These are phyloP conservation scores for Xanthoparmelia taractica DNA, from an alignment of 495 filamentous ascomycete species.

Conservation along the genomic window DNA sequence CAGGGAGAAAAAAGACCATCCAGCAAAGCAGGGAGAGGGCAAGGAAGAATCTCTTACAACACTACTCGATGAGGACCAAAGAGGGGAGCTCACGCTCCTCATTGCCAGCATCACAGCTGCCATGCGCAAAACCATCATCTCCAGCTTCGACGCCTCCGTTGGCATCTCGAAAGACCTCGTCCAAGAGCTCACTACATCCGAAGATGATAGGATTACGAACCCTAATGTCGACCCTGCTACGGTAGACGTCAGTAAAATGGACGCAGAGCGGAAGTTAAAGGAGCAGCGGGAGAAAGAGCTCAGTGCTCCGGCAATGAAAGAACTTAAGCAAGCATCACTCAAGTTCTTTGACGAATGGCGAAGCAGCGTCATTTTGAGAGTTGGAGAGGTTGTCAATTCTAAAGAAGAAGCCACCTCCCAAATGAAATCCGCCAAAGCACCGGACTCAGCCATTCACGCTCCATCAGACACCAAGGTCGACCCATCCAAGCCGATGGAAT, in stretches of 20 bases:
- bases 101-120: conserved; percentile 37
- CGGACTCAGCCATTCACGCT: conserved; percentile 14
- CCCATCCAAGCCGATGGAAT: conserved; percentile 15
- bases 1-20: background rate
- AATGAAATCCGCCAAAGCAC: conserved; percentile 15
- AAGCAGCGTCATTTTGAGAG: conserved; percentile 49
- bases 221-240: conserved; percentile 25
- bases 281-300: conserved; percentile 27
- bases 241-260: conserved; percentile 25
- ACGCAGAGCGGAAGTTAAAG: conserved; percentile 26
- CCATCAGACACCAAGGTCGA: conserved; percentile 17
- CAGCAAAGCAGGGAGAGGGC: conserved; percentile 5
- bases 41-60: conserved; percentile 17
- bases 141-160: conserved; percentile 33
- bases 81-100: conserved; percentile 29
- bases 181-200: conserved; percentile 18
- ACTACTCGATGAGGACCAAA: conserved; percentile 22
- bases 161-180: conserved; percentile 20
- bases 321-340: conserved; percentile 39
- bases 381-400: conserved; percentile 59
- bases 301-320: conserved; percentile 28
- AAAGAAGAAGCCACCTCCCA: conserved; percentile 36
- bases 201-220: conserved; percentile 26
- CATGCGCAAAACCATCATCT: conserved; percentile 38
- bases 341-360: conserved; percentile 60